Conservation (phyloP, 2,329 filamentous ascomycete genomes). For the Dactylellina cionopaga region DNA sequence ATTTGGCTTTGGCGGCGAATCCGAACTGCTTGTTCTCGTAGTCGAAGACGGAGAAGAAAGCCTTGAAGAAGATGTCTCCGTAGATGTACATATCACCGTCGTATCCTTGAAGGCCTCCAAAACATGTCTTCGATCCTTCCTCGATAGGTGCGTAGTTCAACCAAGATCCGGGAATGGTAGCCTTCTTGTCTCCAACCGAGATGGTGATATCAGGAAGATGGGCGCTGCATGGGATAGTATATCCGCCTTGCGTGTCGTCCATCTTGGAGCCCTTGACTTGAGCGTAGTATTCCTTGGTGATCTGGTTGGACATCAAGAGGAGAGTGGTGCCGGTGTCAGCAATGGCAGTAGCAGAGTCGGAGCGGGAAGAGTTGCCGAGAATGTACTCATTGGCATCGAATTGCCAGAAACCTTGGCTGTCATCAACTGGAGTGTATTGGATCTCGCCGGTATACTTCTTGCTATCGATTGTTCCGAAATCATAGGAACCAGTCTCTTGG, state of each 20-base stretch:
- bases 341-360: constrained; percentile 65
- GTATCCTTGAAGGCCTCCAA: constrained; percentile 75
- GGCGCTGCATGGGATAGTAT: constrained; percentile 66
- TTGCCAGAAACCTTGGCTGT: constrained; percentile 67
- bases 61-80: constrained; percentile 82
- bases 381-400: constrained; percentile 69
- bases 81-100: constrained; percentile 70
- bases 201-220: constrained; percentile 68
- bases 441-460: constrained; percentile 68
- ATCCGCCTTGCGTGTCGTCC: constrained; percentile 66
- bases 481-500: constrained; percentile 64
- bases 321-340: constrained; percentile 78
- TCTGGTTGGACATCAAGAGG: constrained; percentile 67
- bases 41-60: constrained; percentile 78
- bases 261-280: constrained; percentile 67
- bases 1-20: constrained; percentile 62
- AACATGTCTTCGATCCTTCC: constrained; percentile 68
- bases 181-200: constrained; percentile 65
- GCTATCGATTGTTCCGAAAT: constrained; percentile 69
- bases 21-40: constrained; percentile 64
- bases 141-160: constrained; percentile 68
- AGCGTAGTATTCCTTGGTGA: constrained; percentile 71
- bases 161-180: constrained; percentile 67
- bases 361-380: constrained; percentile 62
- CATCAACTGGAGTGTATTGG: constrained; percentile 66